phyloP scores from a whole-genome alignment of 768 basidiomycete species.

The Termitomyces sp. region DNA sequence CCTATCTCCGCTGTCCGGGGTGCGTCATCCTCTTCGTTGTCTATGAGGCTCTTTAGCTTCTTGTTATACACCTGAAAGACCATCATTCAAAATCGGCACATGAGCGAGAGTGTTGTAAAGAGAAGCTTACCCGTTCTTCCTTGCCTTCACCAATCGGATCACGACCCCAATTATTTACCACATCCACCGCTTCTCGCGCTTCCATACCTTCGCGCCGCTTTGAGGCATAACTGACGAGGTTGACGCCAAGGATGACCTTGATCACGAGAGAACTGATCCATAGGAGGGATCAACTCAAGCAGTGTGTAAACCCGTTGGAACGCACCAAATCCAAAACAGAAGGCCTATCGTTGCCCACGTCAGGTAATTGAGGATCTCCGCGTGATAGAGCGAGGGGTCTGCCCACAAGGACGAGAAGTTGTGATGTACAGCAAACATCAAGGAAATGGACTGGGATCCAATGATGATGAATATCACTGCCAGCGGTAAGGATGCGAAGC shows the following conservation, averaged over 20 bases:
- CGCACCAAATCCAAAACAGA: conserved; percentile 83
- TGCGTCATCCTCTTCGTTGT: conserved; percentile 68
- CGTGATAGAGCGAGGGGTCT: conserved; percentile 39
- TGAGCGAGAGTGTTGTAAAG: background rate
- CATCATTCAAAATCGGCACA: background rate
- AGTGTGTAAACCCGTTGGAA: background rate
- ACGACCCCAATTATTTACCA: conserved; percentile 84
- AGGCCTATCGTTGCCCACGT: conserved; percentile 67
- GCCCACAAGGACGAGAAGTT: conserved; percentile 44
- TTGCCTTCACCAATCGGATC: conserved; percentile 87
- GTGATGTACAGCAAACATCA: conserved; percentile 53
- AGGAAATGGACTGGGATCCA: conserved; percentile 64
- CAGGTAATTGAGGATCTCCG: conserved; percentile 47
- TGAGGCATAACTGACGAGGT: conserved; percentile 81
- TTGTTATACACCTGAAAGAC: conserved; percentile 69
- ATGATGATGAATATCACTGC: conserved; percentile 80
- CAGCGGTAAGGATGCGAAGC: conserved; percentile 90
- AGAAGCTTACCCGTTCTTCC: conserved; percentile 70
- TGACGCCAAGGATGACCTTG: conserved; percentile 91
- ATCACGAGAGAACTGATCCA: conserved; percentile 69
- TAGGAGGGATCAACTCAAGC: background rate
- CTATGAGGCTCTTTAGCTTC: conserved; percentile 70
- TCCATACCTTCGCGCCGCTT: conserved; percentile 76
- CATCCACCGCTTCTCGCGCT: conserved; percentile 67
- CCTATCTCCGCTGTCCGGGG: conserved; percentile 69